Evolutionary conservation across 2,329 filamentous ascomycete species (phyloP).

Genomic region (Cercospora beticola): DNA sequence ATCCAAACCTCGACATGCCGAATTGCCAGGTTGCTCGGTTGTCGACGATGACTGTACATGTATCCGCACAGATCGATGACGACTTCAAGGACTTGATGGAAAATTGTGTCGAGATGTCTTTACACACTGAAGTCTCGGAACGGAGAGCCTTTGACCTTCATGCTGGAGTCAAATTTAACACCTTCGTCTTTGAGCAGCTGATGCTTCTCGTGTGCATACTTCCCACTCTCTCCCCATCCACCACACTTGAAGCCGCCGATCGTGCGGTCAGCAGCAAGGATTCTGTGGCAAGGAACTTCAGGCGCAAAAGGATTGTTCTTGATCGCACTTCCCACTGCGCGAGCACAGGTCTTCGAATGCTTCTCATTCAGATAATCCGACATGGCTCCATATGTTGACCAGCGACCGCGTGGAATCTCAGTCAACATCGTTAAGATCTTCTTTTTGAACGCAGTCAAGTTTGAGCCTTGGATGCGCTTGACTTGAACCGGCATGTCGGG

Average conservation of each 20-base stretch:
- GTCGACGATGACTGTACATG: slow-evolving; percentile 27
- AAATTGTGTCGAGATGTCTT: background rate
- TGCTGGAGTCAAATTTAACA: slow-evolving; percentile 46
- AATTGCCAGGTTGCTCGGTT: background rate
- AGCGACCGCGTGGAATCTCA: slow-evolving; percentile 38
- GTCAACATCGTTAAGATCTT: slow-evolving; percentile 38
- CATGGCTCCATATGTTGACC: slow-evolving; percentile 41
- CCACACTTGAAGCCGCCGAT: slow-evolving; percentile 54
- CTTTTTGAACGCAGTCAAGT: slow-evolving; percentile 52
- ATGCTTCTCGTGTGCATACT: slow-evolving; percentile 45
- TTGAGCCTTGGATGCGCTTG: slow-evolving; percentile 45
- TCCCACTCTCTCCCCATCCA: slow-evolving; percentile 49
- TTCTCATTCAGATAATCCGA: slow-evolving; percentile 35
- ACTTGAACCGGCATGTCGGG: slow-evolving; percentile 34
- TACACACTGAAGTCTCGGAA: slow-evolving; percentile 37
- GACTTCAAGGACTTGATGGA: slow-evolving; percentile 39
- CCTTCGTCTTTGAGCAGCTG: slow-evolving; percentile 46
- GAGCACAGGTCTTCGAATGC: slow-evolving; percentile 39
- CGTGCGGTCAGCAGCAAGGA: slow-evolving; percentile 38
- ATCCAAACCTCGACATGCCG: background rate
- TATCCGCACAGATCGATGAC: slow-evolving; percentile 47
- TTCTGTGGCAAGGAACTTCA: slow-evolving; percentile 45
- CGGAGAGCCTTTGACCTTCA: slow-evolving; percentile 44
- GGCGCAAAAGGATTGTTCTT: slow-evolving; percentile 46
- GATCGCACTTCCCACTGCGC: slow-evolving; percentile 45